These are phyloP conservation scores for Trichaptum fuscoviolaceum DNA, from an alignment of 768 basidiomycete genomes.

Conservation along the genomic window DNA sequence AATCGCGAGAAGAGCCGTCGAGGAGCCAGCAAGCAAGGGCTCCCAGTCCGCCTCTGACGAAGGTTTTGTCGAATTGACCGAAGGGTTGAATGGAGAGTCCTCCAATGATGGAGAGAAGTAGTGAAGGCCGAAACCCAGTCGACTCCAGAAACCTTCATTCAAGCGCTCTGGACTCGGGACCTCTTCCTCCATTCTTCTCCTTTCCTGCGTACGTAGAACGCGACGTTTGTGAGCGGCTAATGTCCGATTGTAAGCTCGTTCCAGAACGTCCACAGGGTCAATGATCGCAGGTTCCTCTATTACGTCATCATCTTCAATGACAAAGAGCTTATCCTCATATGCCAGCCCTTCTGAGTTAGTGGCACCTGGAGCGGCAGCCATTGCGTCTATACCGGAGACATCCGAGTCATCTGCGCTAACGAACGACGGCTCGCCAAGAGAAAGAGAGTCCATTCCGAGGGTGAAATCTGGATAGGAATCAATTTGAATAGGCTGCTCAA, in stretches of 20 bases:
- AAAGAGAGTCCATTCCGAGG: background rate
- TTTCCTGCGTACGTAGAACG: background rate
- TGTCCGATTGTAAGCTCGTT: background rate
- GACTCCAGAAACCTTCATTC: background rate
- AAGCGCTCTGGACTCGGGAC: background rate
- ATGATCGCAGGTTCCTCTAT: background rate
- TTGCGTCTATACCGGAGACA: background rate
- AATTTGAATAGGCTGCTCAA: background rate
- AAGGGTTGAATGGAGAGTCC: background rate
- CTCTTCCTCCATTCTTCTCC: background rate
- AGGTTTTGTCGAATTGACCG: slow-evolving; percentile 7
- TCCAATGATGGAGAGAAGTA: background rate
- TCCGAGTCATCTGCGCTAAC: background rate
- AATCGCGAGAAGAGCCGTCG: slow-evolving; percentile 63
- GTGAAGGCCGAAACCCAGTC: background rate
- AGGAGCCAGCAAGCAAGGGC: slow-evolving; percentile 55
- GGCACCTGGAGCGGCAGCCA: background rate
- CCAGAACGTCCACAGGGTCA: background rate
- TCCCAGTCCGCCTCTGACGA: slow-evolving; percentile 10
- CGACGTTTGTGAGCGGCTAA: background rate
- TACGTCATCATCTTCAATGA: background rate
- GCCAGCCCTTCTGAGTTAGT: background rate
- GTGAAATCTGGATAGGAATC: background rate
- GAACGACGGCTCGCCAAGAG: background rate
- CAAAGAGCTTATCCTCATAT: background rate